Percentiles rank a stretch among this genome's conserved stretches.
These are phyloP conservation scores for Pancytospora philotis DNA, from an alignment of 371 early-diverging fungal genomes.

Conservation along the genomic window DNA sequence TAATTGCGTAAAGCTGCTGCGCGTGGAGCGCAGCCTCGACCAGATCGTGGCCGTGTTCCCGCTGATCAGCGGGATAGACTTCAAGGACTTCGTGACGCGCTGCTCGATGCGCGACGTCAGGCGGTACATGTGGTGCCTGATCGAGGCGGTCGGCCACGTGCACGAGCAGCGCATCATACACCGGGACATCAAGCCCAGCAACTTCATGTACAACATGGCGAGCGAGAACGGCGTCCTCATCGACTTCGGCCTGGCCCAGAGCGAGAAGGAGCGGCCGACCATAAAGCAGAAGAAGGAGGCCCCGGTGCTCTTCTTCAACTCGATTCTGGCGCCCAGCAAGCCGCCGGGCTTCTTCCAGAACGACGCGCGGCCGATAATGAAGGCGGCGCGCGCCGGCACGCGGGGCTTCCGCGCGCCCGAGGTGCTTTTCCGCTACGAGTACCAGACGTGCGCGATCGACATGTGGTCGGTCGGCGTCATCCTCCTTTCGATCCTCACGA, in stretches of 20 bases:
- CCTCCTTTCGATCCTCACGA: constrained; percentile 68
- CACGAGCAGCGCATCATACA: constrained; percentile 64
- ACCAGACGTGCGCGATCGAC: constrained; percentile 76
- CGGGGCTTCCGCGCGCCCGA: constrained; percentile 92
- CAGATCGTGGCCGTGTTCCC: constrained; percentile 76
- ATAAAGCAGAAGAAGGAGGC: constrained; percentile 45
- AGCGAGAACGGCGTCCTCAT: constrained; percentile 70
- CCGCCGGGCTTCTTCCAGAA: constrained; percentile 59
- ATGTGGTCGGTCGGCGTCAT: constrained; percentile 89
- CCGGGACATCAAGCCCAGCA: constrained; percentile 86
- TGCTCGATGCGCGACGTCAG: constrained; percentile 65
- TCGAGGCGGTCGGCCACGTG: constrained; percentile 63
- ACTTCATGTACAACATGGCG: constrained; percentile 72
- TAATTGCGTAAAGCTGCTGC: constrained; percentile 68
- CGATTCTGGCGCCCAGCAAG: constrained; percentile 7
- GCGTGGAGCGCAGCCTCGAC: constrained; percentile 69
- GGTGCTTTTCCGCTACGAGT: constrained; percentile 69
- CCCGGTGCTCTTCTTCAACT: constrained; percentile 57
- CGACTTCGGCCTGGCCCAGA: constrained; percentile 94
- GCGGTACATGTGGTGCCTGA: constrained; percentile 68
- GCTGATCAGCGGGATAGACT: constrained; percentile 72
- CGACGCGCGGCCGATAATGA: constrained; percentile 63
- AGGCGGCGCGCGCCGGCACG: constrained; percentile 88
- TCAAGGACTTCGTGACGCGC: constrained; percentile 63
- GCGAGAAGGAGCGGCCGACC: constrained; percentile 37